Percentiles rank a stretch among this genome's conserved stretches.
These are phyloP conservation scores for Alnus glutinosa DNA, from an alignment of 306 rosid species.

Conservation along the genomic window DNA sequence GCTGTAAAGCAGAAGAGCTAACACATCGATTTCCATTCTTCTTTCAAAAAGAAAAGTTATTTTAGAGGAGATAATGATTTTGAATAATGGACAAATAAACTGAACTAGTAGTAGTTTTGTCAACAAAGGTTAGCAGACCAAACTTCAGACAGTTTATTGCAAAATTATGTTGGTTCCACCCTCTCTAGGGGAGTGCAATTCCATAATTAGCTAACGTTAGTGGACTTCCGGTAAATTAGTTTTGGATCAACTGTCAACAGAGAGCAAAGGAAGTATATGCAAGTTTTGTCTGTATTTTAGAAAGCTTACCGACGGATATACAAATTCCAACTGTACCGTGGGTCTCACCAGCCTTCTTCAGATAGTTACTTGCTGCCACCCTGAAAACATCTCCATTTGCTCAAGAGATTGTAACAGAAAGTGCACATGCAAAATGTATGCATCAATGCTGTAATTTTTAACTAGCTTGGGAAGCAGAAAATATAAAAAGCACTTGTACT, in stretches of 20 bases:
- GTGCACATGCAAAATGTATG: not conserved
- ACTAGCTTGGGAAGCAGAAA: not conserved
- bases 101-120: not conserved
- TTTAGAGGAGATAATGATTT: not conserved
- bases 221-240: not conserved
- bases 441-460: not conserved
- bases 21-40: not conserved
- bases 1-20: not conserved
- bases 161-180: not conserved
- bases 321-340: constrained; percentile 74
- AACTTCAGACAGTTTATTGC: not conserved
- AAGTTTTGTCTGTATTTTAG: not conserved
- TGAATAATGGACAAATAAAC: not conserved
- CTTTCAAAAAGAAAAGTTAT: not conserved
- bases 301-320: constrained; percentile 69
- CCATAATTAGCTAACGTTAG: not conserved
- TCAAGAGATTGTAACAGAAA: not conserved
- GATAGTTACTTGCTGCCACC: constrained; percentile 69
- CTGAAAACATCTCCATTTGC: constrained; percentile 41
- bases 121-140: not conserved
- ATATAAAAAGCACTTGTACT: not conserved
- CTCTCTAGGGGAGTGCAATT: not conserved
- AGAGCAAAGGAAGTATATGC: not conserved
- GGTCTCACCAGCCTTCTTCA: constrained; percentile 79
- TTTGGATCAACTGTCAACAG: not conserved